phyloP scores from a whole-genome alignment of 129 eudicot species.

The Calendula officinalis region DNA sequence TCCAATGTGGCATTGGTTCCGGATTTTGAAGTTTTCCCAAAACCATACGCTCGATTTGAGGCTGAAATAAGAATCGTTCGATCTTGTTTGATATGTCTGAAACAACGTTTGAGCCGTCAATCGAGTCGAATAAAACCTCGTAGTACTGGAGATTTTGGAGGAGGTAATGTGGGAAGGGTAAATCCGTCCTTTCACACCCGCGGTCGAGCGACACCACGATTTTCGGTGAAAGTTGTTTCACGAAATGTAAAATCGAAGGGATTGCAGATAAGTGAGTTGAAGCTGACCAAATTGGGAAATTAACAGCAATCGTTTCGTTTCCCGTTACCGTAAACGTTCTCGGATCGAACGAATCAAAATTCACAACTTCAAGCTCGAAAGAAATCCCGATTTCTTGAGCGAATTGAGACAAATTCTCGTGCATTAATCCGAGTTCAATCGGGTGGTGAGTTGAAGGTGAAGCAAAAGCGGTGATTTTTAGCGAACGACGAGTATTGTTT shows the following conservation, averaged over 20 bases:
- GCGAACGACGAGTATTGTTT: slow-evolving; percentile 28
- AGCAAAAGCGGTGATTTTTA: slow-evolving; percentile 63
- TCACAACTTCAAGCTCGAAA: slow-evolving; percentile 53
- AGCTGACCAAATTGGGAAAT: slow-evolving; percentile 55
- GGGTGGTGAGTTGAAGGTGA: slow-evolving; percentile 67
- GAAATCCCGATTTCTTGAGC: slow-evolving; percentile 51
- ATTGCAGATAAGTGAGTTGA: slow-evolving; percentile 31
- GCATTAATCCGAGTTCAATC: slow-evolving; percentile 50
- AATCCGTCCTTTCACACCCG: slow-evolving; percentile 57
- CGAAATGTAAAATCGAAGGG: slow-evolving; percentile 45
- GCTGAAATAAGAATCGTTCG: slow-evolving; percentile 56
- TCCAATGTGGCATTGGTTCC: slow-evolving; percentile 54
- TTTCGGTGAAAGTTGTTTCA: slow-evolving; percentile 51
- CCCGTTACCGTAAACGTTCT: slow-evolving; percentile 31
- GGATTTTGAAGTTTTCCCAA: slow-evolving; percentile 44
- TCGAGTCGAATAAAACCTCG: slow-evolving; percentile 45
- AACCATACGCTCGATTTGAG: slow-evolving; percentile 46
- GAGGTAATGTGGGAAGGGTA: slow-evolving; percentile 46
- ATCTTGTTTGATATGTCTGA: slow-evolving; percentile 46
- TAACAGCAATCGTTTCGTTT: slow-evolving; percentile 49
- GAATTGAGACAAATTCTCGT: slow-evolving; percentile 48
- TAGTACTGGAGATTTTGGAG: slow-evolving; percentile 52
- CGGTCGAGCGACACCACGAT: slow-evolving; percentile 47
- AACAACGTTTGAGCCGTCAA: slow-evolving; percentile 43
- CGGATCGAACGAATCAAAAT: slow-evolving; percentile 56